Conservation (phyloP, 805 yeast genomes). For the Metschnikowia kofuensis region DNA sequence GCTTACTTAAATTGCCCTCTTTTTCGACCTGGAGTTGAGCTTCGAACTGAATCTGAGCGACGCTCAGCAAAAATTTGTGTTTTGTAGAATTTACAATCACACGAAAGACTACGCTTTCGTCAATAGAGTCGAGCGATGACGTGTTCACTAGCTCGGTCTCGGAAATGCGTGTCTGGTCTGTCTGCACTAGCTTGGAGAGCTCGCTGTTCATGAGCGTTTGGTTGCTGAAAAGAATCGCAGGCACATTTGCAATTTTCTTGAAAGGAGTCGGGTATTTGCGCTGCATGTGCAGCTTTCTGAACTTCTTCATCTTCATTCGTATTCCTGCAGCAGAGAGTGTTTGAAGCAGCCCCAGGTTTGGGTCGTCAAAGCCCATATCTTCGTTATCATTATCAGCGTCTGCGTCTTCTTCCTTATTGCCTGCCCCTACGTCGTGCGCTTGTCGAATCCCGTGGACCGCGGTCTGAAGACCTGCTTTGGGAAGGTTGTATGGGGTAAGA, state of each 20-base stretch:
- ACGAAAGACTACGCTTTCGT: slow-evolving; percentile 37
- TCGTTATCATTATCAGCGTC: slow-evolving; percentile 48
- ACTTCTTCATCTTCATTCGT: slow-evolving; percentile 31
- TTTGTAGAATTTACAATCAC: slow-evolving; percentile 34
- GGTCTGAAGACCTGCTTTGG: slow-evolving; percentile 63
- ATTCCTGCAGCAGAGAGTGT: slow-evolving; percentile 30
- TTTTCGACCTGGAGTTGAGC: too few species aligned
- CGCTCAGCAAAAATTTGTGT: too few species aligned
- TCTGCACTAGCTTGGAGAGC: slow-evolving; percentile 25
- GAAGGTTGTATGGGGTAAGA: slow-evolving; percentile 48
- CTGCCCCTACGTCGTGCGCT: slow-evolving; percentile 8
- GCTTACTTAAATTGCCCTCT: too few species aligned
- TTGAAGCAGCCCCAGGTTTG: slow-evolving; percentile 11
- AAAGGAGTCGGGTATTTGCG: slow-evolving; percentile 36
- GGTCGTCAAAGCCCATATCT: slow-evolving; percentile 40
- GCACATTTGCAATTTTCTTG: slow-evolving; percentile 31
- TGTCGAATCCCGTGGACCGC: slow-evolving; percentile 50
- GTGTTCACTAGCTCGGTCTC: slow-evolving; percentile 25
- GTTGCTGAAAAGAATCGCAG: slow-evolving; percentile 37
- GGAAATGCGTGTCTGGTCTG: slow-evolving; percentile 18
- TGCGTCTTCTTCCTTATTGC: slow-evolving; percentile 17
- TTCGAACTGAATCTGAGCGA: too few species aligned
- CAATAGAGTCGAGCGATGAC: slow-evolving; percentile 28
- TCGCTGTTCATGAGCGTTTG: slow-evolving; percentile 30
- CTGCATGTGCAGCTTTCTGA: slow-evolving; percentile 29